A percentile compares a stretch with the other conserved stretches of the same genome.
These are phyloP conservation scores for Colletotrichum sp. DNA, from an alignment of 2,329 filamentous ascomycete species.

Conservation along the genomic window DNA sequence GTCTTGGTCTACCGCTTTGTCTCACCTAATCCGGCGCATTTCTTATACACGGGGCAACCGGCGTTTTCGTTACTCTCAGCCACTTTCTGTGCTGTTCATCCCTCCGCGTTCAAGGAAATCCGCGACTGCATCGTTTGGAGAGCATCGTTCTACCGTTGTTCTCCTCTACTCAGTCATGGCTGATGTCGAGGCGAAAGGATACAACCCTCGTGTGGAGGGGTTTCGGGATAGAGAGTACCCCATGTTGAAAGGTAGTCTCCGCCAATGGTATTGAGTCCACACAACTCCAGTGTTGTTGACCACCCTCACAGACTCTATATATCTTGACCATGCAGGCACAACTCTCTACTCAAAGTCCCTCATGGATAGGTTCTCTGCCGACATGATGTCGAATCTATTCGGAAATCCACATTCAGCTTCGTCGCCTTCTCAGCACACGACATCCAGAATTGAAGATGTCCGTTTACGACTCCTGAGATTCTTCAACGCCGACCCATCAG, in stretches of 20 bases:
- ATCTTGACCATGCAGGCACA: constrained; percentile 96
- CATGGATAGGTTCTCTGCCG: constrained; percentile 78
- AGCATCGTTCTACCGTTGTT: not conserved
- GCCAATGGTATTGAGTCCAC: not conserved
- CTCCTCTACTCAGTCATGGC: not conserved
- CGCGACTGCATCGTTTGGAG: not conserved
- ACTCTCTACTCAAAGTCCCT: constrained; percentile 81
- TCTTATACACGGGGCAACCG: not conserved
- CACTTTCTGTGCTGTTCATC: not conserved
- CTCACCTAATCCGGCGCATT: constrained; percentile 6
- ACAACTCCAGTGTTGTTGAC: constrained; percentile 12
- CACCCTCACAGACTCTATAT: constrained; percentile 66
- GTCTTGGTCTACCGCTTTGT: not conserved
- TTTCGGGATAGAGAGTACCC: constrained; percentile 69
- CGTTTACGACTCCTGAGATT: constrained; percentile 74
- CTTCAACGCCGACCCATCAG: constrained; percentile 79
- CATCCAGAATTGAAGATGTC: constrained; percentile 76
- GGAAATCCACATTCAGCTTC: constrained; percentile 94
- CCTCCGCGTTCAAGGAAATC: not conserved
- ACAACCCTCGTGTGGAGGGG: constrained; percentile 64
- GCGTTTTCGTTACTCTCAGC: not conserved
- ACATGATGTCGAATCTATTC: constrained; percentile 79
- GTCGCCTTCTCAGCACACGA: constrained; percentile 77
- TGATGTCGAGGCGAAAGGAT: constrained; percentile 33
- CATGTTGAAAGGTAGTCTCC: constrained; percentile 66